Base-by-base conservation (phyloP, 345 rosid species). In the Eucalyptus coolabah region DNA sequence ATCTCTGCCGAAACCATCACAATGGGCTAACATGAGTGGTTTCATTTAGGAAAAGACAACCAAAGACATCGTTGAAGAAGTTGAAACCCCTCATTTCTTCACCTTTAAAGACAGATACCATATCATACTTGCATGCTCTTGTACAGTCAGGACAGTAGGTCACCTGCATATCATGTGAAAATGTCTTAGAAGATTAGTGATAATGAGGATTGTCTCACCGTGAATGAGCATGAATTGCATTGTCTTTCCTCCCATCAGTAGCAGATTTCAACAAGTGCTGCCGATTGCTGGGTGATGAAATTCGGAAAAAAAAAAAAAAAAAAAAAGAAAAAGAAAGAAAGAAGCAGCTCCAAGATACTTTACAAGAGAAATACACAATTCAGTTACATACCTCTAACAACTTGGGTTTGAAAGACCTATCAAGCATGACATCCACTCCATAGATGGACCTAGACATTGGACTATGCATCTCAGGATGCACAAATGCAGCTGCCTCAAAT, bases 91-190 rank as follows among this genome's bases (percentile, higher is more conserved):
- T 95, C 86, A 94, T 37, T 18, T 51, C 90, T 81, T 88, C 91
- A 51, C 93, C 93, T 59, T 89, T 95, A 86, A 87, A 56, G 54
- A 97, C 49, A n/a, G 94, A 91, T 89, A 91, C 89, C 32, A 92
- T 92, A 90, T 96, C 96, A 86, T 96, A 97, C 88, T 93, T 95
- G 95, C 99, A 97, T n/a, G 98, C 98, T 92, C 98, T 94, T 90
- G 93, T 93, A 90, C 98, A 97, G 92, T 97, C 99, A 28, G 99
- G 99, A 91, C 99, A 98, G 92, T 95, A 98, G 7, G 99, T 97
- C 44, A 96, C 97, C 99, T 97, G 80, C 91, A 92, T 47, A 63
- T 45, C 21, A 45, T 47, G 26, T 23, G 12, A 60, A 87, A 44
- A 7, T 88, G 42, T 53, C 81, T 34, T 24, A 28, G 26, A 86